Evolutionary conservation across 2,329 filamentous ascomycete genomes (phyloP).

Genomic region (Microthyrium microscopicum): DNA sequence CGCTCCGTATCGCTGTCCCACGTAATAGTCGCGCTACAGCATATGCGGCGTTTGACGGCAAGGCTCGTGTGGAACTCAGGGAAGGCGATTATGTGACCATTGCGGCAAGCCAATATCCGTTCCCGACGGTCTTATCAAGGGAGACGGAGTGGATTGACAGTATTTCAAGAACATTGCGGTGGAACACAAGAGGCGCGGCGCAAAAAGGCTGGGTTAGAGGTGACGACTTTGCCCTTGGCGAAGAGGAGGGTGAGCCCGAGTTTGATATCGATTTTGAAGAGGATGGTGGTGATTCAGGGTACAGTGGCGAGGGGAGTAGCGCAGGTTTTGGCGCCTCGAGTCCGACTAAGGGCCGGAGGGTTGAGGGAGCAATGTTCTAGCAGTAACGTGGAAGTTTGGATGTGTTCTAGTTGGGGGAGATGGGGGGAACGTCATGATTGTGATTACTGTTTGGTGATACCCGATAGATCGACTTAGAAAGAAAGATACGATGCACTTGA

Average conservation of each 20-base stretch:
- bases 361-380: background rate
- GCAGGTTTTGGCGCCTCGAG: slow-evolving; percentile 7
- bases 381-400: too few species aligned
- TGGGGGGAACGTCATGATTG: too few species aligned
- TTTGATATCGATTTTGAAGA: slow-evolving; percentile 84
- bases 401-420: too few species aligned
- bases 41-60: slow-evolving; percentile 95
- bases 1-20: slow-evolving; percentile 77
- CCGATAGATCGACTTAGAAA: too few species aligned
- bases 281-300: slow-evolving; percentile 25
- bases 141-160: slow-evolving; percentile 94
- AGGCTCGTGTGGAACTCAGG: slow-evolving; percentile 80
- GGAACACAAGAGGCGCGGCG: slow-evolving; percentile 83
- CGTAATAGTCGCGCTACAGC: slow-evolving; percentile 75
- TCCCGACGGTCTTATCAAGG: slow-evolving; percentile 84
- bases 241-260: slow-evolving; percentile 12
- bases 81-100: slow-evolving; percentile 94
- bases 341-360: background rate
- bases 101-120: slow-evolving; percentile 88
- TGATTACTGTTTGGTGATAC: too few species aligned
- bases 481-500: too few species aligned
- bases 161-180: slow-evolving; percentile 76
- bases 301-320: slow-evolving; percentile 19
- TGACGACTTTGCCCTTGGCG: slow-evolving; percentile 24
- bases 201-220: slow-evolving; percentile 63